A percentile compares a stretch with the other conserved stretches of the same genome.
Evolutionary conservation across 1,284 basidiomycete genomes (phyloP).

Genomic region (Rhodotorula sp.): DNA sequence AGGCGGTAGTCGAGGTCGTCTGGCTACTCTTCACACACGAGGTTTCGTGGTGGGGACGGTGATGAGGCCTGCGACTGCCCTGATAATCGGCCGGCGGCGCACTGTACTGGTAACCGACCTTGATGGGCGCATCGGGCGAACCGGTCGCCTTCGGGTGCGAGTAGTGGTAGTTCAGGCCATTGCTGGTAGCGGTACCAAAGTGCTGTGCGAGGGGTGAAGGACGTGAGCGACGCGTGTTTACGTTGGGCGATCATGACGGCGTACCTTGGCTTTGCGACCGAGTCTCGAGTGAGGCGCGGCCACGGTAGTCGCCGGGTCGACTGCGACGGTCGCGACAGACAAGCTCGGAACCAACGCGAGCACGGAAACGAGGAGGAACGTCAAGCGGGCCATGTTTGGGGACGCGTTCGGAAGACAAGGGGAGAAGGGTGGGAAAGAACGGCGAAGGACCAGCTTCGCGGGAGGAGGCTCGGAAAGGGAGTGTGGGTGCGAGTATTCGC

Average conservation of each 20-base stretch:
- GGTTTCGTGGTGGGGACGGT: background rate
- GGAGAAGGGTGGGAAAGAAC: background rate
- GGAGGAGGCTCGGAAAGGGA: background rate
- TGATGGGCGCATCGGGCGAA: background rate
- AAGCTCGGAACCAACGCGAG: background rate
- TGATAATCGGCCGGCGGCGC: background rate
- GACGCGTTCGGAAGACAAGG: background rate
- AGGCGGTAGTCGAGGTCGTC: background rate
- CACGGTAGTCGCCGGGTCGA: background rate
- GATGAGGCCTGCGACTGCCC: background rate
- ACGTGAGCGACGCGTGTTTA: background rate
- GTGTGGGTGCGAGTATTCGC: too few relatives aligned
- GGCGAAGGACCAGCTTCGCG: slow-evolving; percentile 8
- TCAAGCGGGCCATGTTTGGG: background rate
- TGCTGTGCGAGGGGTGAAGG: background rate
- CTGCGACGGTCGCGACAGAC: background rate
- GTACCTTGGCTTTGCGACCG: background rate
- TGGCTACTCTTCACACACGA: background rate
- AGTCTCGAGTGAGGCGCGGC: background rate
- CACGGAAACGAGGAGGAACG: background rate
- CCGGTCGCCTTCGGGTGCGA: background rate
- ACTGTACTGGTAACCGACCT: background rate
- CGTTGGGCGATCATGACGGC: background rate
- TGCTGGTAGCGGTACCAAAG: background rate
- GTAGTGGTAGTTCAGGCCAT: background rate